Base-by-base conservation (phyloP, 192 early-diverging fungal species). In the Lobulomyces angularis region DNA sequence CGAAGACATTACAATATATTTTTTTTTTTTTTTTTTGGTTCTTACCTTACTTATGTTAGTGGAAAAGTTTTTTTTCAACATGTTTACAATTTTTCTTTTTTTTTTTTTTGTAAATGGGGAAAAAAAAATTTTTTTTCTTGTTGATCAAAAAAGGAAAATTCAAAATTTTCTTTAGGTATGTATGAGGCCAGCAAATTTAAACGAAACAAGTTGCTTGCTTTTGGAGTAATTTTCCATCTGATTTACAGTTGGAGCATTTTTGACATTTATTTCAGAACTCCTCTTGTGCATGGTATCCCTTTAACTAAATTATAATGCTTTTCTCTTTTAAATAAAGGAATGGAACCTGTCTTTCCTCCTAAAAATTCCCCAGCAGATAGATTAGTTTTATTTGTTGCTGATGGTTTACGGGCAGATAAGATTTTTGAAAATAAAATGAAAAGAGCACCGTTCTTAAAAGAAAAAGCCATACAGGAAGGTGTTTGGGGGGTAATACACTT, bases 191-290 rank as follows among this genome's bases (percentile, higher is more conserved):
- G n/a, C n/a, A n/a, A n/a, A n/a, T n/a, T n/a, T 32, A 32, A 32
- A 12, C 62, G 65, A 33, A 62, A 59, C 40, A 37, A 26, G 42
- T 61, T 84, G 35, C 66, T 92, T 62, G 57, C 84, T 41, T 58
- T 87, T 37, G 86, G 89, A 17, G 78, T 93, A 35, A 50, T 89
- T 32, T 96, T 96, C 66, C 92, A 96, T 65, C 50, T 89, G 25
- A 64, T 86, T 28, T 96, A 96, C 58, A 65, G 87, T 37, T 67
- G 67, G 59, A 85, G 81, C 56, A 96, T 96, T 41, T 96, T 96
- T 50, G 92, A 96, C 68, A 93, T 96, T 59, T 96, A 96, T 67
- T 96, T 96, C 61, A 83, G 83, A n/a, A 93, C 92, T 12, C 92
- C 92, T 36, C 64, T 96, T 9, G 88, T 96, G 27, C 92, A 96